Evolutionary conservation across 306 rosid genomes (phyloP).

Genomic region (Urtica urens): DNA sequence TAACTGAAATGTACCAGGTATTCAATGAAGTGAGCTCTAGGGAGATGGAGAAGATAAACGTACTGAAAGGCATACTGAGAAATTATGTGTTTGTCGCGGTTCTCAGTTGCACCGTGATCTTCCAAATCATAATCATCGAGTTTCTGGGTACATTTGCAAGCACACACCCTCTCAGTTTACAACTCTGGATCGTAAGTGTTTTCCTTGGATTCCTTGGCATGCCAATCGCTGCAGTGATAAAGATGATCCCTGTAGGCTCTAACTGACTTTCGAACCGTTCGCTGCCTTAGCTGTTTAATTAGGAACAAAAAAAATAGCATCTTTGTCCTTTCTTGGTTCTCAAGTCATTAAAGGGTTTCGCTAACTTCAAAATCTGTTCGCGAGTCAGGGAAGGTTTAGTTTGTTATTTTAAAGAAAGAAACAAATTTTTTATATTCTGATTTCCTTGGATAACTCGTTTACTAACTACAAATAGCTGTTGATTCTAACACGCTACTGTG

Average conservation of each 20-base stretch:
- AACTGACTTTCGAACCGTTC: constrained; percentile 20
- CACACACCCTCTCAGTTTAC: constrained; percentile 65
- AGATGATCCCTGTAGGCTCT: constrained; percentile 58
- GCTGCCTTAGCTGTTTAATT: constrained; percentile 1
- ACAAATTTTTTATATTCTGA: too few species aligned
- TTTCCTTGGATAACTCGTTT: too few species aligned
- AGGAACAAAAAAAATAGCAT: too few species aligned
- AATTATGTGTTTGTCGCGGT: constrained; percentile 76
- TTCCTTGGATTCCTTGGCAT: constrained; percentile 74
- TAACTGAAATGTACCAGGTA: constrained; percentile 37
- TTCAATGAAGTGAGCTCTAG: constrained; percentile 95
- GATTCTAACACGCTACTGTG: too few species aligned
- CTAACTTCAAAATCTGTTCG: too few species aligned
- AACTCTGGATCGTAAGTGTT: constrained; percentile 56
- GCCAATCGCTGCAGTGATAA: constrained; percentile 83
- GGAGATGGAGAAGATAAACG: constrained; percentile 95
- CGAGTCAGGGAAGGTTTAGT: too few species aligned
- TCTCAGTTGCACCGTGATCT: constrained; percentile 56
- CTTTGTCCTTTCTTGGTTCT: too few species aligned
- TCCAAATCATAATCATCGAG: constrained; percentile 74
- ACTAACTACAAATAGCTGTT: too few species aligned
- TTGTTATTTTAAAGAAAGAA: too few species aligned
- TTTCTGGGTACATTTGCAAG: constrained; percentile 73
- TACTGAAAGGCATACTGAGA: constrained; percentile 62
- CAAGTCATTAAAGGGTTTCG: too few species aligned